Evolutionary conservation across 1,139 yeast genomes (phyloP), one percentile per base, ranked within the genome.

Genomic region (Trichomonascaceae sp.): DNA sequence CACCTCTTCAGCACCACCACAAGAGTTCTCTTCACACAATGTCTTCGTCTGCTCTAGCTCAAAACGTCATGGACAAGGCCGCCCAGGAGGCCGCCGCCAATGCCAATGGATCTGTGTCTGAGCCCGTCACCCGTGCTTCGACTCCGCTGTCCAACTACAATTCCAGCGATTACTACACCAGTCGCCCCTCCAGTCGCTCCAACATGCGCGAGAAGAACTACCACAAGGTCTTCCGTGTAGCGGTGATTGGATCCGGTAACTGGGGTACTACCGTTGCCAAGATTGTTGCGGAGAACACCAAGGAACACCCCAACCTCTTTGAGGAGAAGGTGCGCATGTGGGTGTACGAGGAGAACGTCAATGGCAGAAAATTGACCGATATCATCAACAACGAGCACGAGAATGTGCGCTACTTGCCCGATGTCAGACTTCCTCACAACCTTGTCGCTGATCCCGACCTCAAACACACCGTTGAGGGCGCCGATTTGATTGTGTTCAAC

Each of bases 221-320:
- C 37, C 30, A 28, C 28, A 34, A 37, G 32, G 30, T 29, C 4
- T 37, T 23, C 16, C 29, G 35, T 6, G 37, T 37, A 5, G 27
- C 36, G 31, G 56, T 63, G 27, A 51, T 62, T 32, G 67, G 67
- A 17, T 60, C 66, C 26, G 67, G 67, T 29, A 62, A 62, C 47
- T 62, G 66, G 62, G 97, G 97, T 39, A 82, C 95, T 26, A 87
- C 96, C 4, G 85, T 87, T 36, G 95, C 96, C 44, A 87, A 87
- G 62, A 77, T 87, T 34, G 76, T 85, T 27, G 85, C 95, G 26
- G 96, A 87, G 59, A 85, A 84, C 60, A 64, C 87, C 31, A 65
- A 65, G 28, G 76, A 70, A 46, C 69, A 79, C 59, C 74, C 84
- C 16, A 65, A 72, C 28, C 58, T 80, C 43, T 87, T 87, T 54